Conservation (phyloP, 176 grass and related monocot species). For the Pharus latifolius region DNA sequence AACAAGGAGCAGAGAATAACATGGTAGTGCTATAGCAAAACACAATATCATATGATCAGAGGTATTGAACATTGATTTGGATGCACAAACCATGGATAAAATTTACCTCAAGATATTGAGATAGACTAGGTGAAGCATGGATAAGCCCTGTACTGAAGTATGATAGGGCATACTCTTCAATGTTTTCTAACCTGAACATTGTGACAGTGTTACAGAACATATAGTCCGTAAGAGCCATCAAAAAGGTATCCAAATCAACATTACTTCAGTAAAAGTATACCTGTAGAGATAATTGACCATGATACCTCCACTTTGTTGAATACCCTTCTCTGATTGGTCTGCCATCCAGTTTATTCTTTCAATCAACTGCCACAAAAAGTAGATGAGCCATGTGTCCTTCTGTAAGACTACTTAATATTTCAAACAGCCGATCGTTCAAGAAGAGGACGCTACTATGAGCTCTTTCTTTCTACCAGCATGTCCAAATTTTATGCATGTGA, state of each 20-base stretch:
- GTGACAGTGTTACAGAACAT: not conserved
- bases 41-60: not conserved
- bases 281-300: constrained; percentile 98
- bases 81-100: not conserved
- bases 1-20: not conserved
- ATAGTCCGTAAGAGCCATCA: not conserved
- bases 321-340: constrained; percentile 86
- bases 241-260: not conserved
- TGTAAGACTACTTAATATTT: not conserved
- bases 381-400: not conserved
- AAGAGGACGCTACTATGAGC: not conserved
- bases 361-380: constrained; percentile 43
- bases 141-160: constrained; percentile 62
- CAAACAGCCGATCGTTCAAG: not conserved
- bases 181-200: constrained; percentile 58
- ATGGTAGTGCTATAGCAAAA: not conserved
- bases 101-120: constrained; percentile 58
- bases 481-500: not conserved
- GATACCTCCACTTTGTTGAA: constrained; percentile 90
- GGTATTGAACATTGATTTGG: not conserved
- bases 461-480: not conserved
- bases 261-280: constrained; percentile 23
- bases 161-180: constrained; percentile 64
- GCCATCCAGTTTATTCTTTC: constrained; percentile 97
- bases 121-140: constrained; percentile 46